Conservation (phyloP, 345 rosid species). For the Rhodamnia argentea region DNA sequence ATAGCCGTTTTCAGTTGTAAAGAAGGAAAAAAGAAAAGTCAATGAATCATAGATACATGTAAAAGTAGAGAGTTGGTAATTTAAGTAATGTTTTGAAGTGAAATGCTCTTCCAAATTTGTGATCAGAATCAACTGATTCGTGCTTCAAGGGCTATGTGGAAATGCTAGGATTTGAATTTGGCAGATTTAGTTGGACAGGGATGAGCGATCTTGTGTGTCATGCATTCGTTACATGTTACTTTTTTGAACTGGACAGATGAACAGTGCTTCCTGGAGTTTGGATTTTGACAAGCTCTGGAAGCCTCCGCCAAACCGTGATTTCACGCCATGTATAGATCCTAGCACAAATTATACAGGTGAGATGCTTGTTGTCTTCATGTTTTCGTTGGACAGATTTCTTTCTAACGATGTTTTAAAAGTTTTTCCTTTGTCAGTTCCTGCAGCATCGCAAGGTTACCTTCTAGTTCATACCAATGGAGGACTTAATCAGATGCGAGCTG, state of each 20-base stretch:
- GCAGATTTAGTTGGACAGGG: background rate
- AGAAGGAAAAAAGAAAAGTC: background rate
- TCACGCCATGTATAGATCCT: constrained; percentile 47
- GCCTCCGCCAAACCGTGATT: constrained; percentile 54
- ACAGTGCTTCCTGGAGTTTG: constrained; percentile 24
- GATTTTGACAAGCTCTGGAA: constrained; percentile 65
- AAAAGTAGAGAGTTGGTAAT: background rate
- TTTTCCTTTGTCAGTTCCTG: constrained; percentile 17
- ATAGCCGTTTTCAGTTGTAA: background rate
- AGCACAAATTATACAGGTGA: constrained; percentile 52
- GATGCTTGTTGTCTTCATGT: background rate
- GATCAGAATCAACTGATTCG: background rate
- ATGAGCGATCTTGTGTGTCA: constrained; percentile 14
- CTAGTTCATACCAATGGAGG: constrained; percentile 94
- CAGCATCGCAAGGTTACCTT: constrained; percentile 59
- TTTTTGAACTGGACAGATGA: constrained; percentile 83
- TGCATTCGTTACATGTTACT: constrained; percentile 66
- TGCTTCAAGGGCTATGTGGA: background rate
- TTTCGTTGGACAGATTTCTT: background rate
- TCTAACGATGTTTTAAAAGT: background rate
- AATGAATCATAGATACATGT: background rate
- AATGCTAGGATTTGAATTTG: background rate
- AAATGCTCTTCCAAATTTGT: background rate
- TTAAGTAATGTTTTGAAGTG: background rate
- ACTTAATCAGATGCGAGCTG: constrained; percentile 96